Conservation (phyloP, 495 filamentous ascomycete genomes). For the Penicillium waksmanii region DNA sequence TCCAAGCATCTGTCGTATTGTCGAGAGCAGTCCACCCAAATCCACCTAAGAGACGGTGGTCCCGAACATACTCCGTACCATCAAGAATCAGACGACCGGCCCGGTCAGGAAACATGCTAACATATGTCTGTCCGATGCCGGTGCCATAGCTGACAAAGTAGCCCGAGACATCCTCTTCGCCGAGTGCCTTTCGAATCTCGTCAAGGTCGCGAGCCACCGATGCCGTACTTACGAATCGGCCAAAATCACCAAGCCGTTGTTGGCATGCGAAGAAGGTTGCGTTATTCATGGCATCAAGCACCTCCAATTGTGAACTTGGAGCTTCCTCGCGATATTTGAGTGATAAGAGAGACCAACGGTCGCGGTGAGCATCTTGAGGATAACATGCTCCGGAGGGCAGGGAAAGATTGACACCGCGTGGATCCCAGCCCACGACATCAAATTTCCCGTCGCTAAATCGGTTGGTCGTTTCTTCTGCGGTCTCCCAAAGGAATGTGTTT, state of each 20-base stretch:
- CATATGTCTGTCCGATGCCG: constrained; percentile 25
- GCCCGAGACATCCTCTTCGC: constrained; percentile 21
- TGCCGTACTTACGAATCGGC: constrained; percentile 25
- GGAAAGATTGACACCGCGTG: constrained; percentile 24
- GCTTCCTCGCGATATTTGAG: constrained; percentile 18
- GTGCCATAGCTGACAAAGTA: constrained; percentile 28
- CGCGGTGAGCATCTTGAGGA: constrained; percentile 17
- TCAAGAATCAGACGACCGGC: constrained; percentile 25
- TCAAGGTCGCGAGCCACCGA: constrained; percentile 23
- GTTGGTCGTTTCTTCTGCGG: constrained; percentile 19
- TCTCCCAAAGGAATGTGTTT: constrained; percentile 14
- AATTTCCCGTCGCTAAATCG: constrained; percentile 22
- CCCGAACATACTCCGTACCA: constrained; percentile 24
- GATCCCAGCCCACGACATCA: constrained; percentile 25
- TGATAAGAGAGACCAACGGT: constrained; percentile 20
- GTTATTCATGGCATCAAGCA: constrained; percentile 24
- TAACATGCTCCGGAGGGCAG: constrained; percentile 20
- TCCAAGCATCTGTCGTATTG: constrained; percentile 24
- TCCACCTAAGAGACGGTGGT: constrained; percentile 21
- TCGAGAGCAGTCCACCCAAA: constrained; percentile 27
- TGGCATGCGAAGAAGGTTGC: constrained; percentile 24
- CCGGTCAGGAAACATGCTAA: constrained; percentile 24
- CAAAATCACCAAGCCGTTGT: constrained; percentile 20
- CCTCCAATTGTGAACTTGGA: constrained; percentile 11
- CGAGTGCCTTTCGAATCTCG: constrained; percentile 21